These are phyloP conservation scores for Astrothelium macrocarpum DNA, from an alignment of 495 filamentous ascomycete genomes.

Conservation along the genomic window DNA sequence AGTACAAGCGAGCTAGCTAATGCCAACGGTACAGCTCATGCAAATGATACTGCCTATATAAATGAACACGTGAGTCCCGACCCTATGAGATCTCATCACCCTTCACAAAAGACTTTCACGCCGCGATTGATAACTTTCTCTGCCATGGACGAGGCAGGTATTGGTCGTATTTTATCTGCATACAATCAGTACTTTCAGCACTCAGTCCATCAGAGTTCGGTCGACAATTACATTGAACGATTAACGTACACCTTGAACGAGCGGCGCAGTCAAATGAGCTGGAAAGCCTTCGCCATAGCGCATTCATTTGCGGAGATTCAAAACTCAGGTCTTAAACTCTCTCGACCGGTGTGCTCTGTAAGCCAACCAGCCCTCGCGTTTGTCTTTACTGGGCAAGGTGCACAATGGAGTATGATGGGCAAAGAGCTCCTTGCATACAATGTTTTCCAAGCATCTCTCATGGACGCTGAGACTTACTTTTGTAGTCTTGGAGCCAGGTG, in stretches of 20 bases:
- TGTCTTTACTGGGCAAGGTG: constrained; percentile 42
- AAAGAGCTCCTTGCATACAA: background rate
- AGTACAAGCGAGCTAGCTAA: background rate
- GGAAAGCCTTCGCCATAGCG: background rate
- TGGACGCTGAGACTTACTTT: background rate
- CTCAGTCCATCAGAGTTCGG: background rate
- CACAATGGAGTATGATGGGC: constrained; percentile 37
- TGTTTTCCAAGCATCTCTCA: background rate
- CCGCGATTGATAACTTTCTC: background rate
- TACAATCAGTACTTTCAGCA: background rate
- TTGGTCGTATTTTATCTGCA: background rate
- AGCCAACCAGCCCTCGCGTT: background rate
- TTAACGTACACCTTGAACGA: background rate
- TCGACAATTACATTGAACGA: background rate
- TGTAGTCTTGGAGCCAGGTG: background rate
- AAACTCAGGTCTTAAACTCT: too few relatives aligned
- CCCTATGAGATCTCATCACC: too few relatives aligned
- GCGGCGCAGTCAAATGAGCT: background rate
- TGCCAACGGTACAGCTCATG: background rate
- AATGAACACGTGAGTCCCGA: too few relatives aligned
- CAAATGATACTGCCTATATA: background rate
- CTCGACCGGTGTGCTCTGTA: background rate
- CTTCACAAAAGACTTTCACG: background rate
- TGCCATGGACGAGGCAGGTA: background rate
- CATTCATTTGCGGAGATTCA: background rate